Evolutionary conservation across 345 rosid species (phyloP), one percentile per base, ranked within the genome.

Genomic region (Barbarea vulgaris): DNA sequence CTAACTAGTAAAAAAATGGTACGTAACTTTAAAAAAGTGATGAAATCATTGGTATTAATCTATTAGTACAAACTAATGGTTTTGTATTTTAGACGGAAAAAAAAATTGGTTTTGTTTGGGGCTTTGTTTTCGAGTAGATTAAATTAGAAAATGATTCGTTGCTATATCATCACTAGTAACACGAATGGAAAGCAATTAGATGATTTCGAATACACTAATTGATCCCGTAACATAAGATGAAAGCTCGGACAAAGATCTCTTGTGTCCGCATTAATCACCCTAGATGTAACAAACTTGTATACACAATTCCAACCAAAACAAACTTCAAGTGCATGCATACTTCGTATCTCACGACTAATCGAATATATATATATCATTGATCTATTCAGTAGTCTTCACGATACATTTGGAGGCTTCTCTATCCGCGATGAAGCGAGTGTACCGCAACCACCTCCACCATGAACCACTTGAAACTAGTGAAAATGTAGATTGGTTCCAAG

Each of bases 381-480:
- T 64, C 64, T 64, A 73, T 42, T 54, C 34, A 39, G 41, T 55
- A 42, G 28, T 30, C 55, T 73, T 44, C 28, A 44, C 33, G 48
- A 22, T 44, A 22, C 77, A 55, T 44, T 42, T 64, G 34, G 25
- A 91, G 79, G 61, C 78, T 55, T 46, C 82, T 85, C 89, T 91
- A 82, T 65, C 82, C 61, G 74, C 30, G 64, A 69, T 61, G 60
- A 51, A 85, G 66, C 15, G 85, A 80, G 62, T 89, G 85, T 64
- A 88, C 85, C 72, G 84, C 88, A 70, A 89, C 93, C 97, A 93
- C 83, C 77, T 93, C 98, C 73, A 86, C 94, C 97, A 89, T 87
- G 17, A 93, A 89, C 64, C 80, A 80, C 70, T 82, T 77, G 80
- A 89, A 85, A 80, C 89, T 95, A 12, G 33, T 37, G 53, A 74